Base-by-base conservation (phyloP, 1,284 basidiomycete species). In the Grifola frondosa region DNA sequence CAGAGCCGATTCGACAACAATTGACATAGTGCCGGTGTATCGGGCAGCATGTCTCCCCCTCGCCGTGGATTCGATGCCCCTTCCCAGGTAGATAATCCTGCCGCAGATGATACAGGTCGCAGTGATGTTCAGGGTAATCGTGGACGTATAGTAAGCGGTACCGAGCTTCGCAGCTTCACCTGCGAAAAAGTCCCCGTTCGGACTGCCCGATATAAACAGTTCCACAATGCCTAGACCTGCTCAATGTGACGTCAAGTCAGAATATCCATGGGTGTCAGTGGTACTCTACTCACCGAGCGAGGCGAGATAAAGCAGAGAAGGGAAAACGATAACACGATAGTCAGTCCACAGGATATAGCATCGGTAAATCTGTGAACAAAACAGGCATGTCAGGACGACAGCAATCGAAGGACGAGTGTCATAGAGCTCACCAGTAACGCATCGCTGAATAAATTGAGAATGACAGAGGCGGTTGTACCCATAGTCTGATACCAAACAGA, bases 401-500 rank as follows among this genome's bases (percentile, higher is more conserved):
- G 1, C 7, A 9, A 13, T 13, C 5, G 12, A 2, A 5, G n/a
- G n/a, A 13, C 7, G 23, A 17, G 11, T 5, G 11, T 6, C 5
- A 6, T 6, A 10, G 15, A n/a, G 36, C 54, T 23, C 19, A 56
- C 54, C 10, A 56, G 46, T 16, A 56, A 39, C n/a, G 42, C 54
- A 20, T 56, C 54, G 16, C 38, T 42, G 26, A 53, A 37, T 6
- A 56, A 31, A 19, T 53, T 50, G 22, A 51, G 46, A 25, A 45
- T n/a, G 5, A 52, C 36, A 6, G 42, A 49, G 9, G 53, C 36
- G 3, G 49, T 35, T 10, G 51, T 49, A 28, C 49, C 49, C 44
- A 53, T 46, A 8, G 54, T 56, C 40, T 53, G 46, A 29, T 56
- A 56, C 54, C 54, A 56, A 6, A 53, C 40, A 15, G 41, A 30